These are phyloP conservation scores for Rhizopogon salebrosus DNA, from an alignment of 768 basidiomycete genomes.

Conservation along the genomic window DNA sequence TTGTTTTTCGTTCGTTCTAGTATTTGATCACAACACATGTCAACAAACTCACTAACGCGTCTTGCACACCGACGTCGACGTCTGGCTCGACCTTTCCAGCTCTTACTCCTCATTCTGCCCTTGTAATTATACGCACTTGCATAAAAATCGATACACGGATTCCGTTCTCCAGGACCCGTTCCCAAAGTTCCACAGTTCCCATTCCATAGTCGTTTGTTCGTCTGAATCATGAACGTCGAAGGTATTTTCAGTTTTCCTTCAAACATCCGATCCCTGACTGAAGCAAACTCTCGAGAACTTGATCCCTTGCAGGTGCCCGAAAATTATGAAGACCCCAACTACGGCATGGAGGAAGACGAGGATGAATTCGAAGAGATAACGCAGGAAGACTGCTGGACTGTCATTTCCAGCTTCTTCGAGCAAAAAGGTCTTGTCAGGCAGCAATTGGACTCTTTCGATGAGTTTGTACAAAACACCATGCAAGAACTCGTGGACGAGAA, in stretches of 20 bases:
- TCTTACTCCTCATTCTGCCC: conserved; percentile 4
- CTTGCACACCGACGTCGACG: conserved; percentile 16
- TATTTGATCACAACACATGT: conserved; percentile 12
- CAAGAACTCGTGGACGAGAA: conserved; percentile 98
- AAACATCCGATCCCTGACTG: conserved; percentile 23
- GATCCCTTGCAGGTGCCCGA: conserved; percentile 41
- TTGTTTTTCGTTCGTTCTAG: conserved; percentile 7
- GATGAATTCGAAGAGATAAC: conserved; percentile 75
- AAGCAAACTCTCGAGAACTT: conserved; percentile 39
- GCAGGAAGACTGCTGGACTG: conserved; percentile 91
- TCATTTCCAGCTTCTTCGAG: conserved; percentile 95
- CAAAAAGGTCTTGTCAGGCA: conserved; percentile 97
- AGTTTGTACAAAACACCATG: conserved; percentile 99
- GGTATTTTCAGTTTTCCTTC: conserved; percentile 19
- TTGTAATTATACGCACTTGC: background rate
- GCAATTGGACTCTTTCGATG: conserved; percentile 97
- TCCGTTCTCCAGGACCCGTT: too few species aligned
- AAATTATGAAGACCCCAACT: conserved; percentile 56
- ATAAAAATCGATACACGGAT: background rate
- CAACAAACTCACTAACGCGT: conserved; percentile 23
- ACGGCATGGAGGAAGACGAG: conserved; percentile 49
- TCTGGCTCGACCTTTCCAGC: conserved; percentile 12
- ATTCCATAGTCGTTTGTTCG: background rate
- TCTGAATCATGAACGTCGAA: conserved; percentile 24
- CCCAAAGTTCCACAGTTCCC: background rate